Evolutionary conservation across 176 grass and related monocot genomes (phyloP), one percentile per base, ranked within the genome.

Genomic region (Canna indica): DNA sequence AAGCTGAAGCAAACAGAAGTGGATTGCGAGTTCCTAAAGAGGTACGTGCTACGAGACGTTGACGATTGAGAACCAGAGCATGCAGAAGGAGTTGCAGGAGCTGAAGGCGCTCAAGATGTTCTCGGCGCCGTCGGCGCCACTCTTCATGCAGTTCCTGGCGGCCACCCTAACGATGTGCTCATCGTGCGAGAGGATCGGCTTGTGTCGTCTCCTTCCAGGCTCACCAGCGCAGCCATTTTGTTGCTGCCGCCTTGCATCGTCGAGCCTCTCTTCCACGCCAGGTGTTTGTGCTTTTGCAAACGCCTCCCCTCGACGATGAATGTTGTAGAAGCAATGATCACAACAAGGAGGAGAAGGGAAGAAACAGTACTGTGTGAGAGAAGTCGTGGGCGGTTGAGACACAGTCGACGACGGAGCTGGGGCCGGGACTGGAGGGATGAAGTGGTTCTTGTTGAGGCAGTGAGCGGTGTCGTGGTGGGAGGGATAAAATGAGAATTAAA

Each of bases 1-100:
- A 96, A 96, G 83, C 83, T 96, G 81, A 96, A 91, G 88, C 91
- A 96, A 77, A 96, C 91, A n/a, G 91, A 96, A 83, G 88, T 96
- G 38, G 91, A 96, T 71, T 91, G 83, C 60, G 91, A 96, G 76
- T 84, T 88, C 83, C 83, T 96, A 3, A 96, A 96, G 82, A 83
- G 85, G 52, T n/a, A n/a, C n/a, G n/a, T 91, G 85, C 80, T 96
- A 83, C 78, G 85, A 96, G 78, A 86, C 85, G 47, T 83, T 96
- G 42, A 91, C 88, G 0, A 88, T 86, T 64, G 91, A 96, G 86
- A 96, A 96, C 85, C 71, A 83, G 24, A 82, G 88, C 15, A 72
- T 96, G 36, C 88, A 91, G 61, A 84, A 86, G 31, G 91, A 96
- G 83, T 64, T 96, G 60, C 86, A 90, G 61, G 85, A 96, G 64